Percentiles rank a stretch among this genome's conserved stretches.
phyloP scores from a whole-genome alignment of 352 stramenopile species.

The Pythium guiyangense region DNA sequence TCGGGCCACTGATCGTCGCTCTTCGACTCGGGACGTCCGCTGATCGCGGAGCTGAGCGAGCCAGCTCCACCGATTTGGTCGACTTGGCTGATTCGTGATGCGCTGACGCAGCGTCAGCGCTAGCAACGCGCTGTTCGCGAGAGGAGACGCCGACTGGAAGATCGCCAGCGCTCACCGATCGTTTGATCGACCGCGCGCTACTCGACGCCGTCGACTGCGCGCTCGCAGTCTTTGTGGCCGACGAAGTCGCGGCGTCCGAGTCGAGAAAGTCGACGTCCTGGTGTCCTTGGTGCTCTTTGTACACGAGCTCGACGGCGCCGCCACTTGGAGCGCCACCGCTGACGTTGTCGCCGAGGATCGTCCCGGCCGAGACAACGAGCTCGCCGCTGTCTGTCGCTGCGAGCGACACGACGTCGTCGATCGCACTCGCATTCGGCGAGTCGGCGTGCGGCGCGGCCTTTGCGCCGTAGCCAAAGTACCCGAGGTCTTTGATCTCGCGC shows the following conservation, averaged over 20 bases:
- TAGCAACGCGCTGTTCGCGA: neutral
- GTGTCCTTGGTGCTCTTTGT: constrained; percentile 2
- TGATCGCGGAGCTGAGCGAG: too few relatives aligned
- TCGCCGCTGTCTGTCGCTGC: neutral
- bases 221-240: neutral
- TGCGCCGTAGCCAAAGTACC: constrained; percentile 26
- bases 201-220: neutral
- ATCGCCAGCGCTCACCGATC: neutral
- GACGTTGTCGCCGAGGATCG: neutral
- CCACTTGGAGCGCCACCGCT: neutral
- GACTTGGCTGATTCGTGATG: too few relatives aligned
- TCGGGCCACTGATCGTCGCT: too few relatives aligned
- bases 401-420: neutral
- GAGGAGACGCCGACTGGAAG: too few relatives aligned
- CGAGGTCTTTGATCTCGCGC: constrained; percentile 38
- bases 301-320: constrained; percentile 5
- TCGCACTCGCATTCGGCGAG: constrained; percentile 11
- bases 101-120: too few relatives aligned
- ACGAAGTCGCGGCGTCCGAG: neutral
- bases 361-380: neutral
- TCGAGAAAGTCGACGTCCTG: constrained; percentile 11
- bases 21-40: too few relatives aligned
- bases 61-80: too few relatives aligned
- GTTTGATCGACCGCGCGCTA: neutral
- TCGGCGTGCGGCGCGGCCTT: constrained; percentile 14